These are phyloP conservation scores for Cystobasidium slooffiae DNA, from an alignment of 1,284 basidiomycete species.

Conservation along the genomic window DNA sequence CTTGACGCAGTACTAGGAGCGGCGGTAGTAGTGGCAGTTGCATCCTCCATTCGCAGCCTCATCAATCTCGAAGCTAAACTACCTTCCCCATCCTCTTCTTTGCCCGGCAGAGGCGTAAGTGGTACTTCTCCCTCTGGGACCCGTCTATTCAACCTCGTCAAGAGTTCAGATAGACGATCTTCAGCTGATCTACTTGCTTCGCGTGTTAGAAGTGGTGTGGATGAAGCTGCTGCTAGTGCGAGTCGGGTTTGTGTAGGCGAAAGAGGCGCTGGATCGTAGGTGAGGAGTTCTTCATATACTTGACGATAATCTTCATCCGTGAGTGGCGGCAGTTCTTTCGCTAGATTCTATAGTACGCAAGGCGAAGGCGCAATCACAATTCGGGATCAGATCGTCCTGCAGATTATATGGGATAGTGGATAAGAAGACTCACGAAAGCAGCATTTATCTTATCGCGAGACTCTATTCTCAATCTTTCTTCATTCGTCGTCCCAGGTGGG, in stretches of 20 bases:
- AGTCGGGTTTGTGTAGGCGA: conserved; percentile 29
- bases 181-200: background rate
- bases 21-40: too few species aligned
- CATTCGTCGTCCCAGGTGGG: conserved; percentile 1
- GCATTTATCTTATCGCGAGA: conserved; percentile 28
- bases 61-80: conserved; percentile 11
- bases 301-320: conserved; percentile 29
- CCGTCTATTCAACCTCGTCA: conserved; percentile 5
- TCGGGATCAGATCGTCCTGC: background rate
- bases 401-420: background rate
- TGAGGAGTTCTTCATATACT: conserved; percentile 30
- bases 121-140: conserved; percentile 1
- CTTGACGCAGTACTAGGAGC: background rate
- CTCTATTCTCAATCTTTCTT: conserved; percentile 9
- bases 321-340: conserved; percentile 30
- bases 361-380: background rate
- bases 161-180: conserved; percentile 1
- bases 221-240: background rate
- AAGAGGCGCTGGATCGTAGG: conserved; percentile 29
- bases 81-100: conserved; percentile 3
- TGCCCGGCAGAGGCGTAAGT: conserved; percentile 2
- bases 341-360: conserved; percentile 6
- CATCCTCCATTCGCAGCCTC: background rate
- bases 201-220: conserved; percentile 4
- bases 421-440: conserved; percentile 16